Conservation (phyloP, 305 asterid genomes). For the Fraxinus nigra region DNA sequence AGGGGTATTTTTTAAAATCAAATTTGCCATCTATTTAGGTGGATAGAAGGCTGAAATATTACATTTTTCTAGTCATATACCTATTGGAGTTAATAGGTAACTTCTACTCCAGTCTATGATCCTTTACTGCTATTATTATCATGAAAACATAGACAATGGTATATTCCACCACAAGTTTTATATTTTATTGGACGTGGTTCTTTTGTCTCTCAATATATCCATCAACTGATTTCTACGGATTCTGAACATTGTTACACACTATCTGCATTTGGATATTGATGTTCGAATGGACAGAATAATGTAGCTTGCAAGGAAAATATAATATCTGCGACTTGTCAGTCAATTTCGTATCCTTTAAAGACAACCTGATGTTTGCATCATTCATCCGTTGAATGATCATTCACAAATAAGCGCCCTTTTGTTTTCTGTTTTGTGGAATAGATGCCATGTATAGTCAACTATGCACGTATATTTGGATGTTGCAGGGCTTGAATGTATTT, state of each 20-base stretch:
- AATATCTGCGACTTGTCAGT: neutral
- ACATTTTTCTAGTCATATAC: neutral
- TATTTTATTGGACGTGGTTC: neutral
- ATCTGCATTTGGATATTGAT: neutral
- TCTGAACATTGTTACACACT: neutral
- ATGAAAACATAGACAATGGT: neutral
- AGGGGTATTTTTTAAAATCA: neutral
- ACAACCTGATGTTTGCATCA: conserved; percentile 6
- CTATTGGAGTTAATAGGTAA: neutral
- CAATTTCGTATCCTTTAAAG: neutral
- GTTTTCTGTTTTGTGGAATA: conserved; percentile 36
- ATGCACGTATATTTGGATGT: conserved; percentile 68
- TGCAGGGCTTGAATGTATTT: conserved; percentile 72
- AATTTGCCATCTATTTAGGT: neutral
- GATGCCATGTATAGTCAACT: conserved; percentile 49
- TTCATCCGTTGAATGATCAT: conserved; percentile 23
- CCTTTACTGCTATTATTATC: neutral
- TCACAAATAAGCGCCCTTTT: conserved; percentile 15
- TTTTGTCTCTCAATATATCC: neutral
- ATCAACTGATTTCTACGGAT: neutral
- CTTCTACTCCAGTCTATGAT: neutral
- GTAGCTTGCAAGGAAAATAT: neutral
- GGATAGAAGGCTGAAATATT: neutral
- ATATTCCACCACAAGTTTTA: neutral
- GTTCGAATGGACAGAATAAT: neutral